Base-by-base conservation (phyloP, 768 basidiomycete genomes). In the Mycena indigotica region DNA sequence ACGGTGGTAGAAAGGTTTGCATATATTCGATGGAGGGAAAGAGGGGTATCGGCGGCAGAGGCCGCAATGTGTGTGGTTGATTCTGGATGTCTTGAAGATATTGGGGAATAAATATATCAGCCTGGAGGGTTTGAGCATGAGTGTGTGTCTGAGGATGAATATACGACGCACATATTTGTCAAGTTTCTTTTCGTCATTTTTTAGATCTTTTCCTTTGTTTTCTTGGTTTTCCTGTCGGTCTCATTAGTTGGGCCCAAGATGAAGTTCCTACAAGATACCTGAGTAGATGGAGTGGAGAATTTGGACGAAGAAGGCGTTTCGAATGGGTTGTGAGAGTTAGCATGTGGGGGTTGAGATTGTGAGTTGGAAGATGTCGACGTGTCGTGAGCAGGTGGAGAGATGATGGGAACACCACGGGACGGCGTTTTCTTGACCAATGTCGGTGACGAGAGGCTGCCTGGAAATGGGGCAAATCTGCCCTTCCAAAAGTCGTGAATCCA, bases 41-140 rank as follows among this genome's bases (percentile, higher is more conserved):
- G 30, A 74, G 53, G 61, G 77, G 70, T 63, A 77, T 62, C 54
- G 80, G 72, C 10, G 77, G 74, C 25, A 80, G 69, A 57, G 76
- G 72, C 32, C 72, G 66, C 52, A 82, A 70, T 21, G 67, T 67
- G 65, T 81, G 78, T 44, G 72, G 64, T 68, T 75, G 73, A 57
- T 70, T 77, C 72, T 82, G 80, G 28, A 82, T 77, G 59, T 78
- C 76, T 72, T 73, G 74, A 57, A 82, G 72, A 68, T 77, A 81
- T 63, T 78, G 74, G 39, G 79, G 81, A 56, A 80, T 68, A 66
- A 79, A 82, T 40, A 73, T 69, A 41, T 80, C 77, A 59, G 81
- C 81, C 80, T 82, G 52, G 25, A 39, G 24, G 52, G 35, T 2
- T 10, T 5, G 39, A 50, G 17, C 55, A 49, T 48, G 13, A 50